Conservation (phyloP, 225 moss, liverwort and hornwort species). For the Marchantia polymorpha region DNA sequence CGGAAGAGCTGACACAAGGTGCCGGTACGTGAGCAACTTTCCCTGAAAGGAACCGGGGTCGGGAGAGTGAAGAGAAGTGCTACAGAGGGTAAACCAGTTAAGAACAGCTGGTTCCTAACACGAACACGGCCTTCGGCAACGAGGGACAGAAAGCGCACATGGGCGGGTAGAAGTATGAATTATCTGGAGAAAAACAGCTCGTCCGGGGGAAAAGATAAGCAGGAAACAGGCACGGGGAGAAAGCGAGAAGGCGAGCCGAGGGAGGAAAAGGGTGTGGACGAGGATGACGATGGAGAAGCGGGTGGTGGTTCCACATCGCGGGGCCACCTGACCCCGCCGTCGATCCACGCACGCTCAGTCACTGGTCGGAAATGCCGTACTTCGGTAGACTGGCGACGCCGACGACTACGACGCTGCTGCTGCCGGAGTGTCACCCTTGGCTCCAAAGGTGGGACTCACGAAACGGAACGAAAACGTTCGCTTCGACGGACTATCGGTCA, state of each 20-base stretch:
- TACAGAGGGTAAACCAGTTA: too few relatives aligned
- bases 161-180: background rate
- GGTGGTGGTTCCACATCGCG: slow-evolving; percentile 1
- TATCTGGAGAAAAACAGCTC: background rate
- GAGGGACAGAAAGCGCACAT: background rate
- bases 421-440: slow-evolving; percentile 5
- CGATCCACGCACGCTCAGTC: background rate
- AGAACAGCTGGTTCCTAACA: too few relatives aligned
- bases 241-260: background rate
- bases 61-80: too few relatives aligned
- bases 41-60: too few relatives aligned
- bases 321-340: slow-evolving; percentile 4
- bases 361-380: slow-evolving; percentile 11
- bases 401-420: too few relatives aligned
- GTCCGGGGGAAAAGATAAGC: background rate
- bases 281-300: background rate
- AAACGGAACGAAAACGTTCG: background rate
- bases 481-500: background rate
- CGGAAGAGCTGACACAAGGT: too few relatives aligned
- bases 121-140: background rate
- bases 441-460: background rate
- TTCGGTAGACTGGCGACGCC: slow-evolving; percentile 10
- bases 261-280: background rate
- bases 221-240: background rate
- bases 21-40: too few relatives aligned